Base-by-base conservation (phyloP, 2,329 filamentous ascomycete species). In the Plectosphaerella cucumerina region DNA sequence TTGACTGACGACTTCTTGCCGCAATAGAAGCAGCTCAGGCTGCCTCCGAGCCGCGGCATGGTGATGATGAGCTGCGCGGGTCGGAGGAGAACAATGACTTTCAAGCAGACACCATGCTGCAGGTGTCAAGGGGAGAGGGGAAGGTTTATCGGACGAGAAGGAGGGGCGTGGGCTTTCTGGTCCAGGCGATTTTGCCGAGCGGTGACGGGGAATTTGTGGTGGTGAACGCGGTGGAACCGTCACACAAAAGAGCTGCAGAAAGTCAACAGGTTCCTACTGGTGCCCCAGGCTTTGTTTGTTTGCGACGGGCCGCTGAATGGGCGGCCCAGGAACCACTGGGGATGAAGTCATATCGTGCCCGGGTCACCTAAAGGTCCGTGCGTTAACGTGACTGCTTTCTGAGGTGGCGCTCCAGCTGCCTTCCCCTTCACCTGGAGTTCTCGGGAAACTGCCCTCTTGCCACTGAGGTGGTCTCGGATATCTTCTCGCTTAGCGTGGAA, bases 1-100 rank as follows among this genome's bases (percentile, higher is more conserved):
- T 70, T 74, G 50, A 81, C 75, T 33, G 76, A 74, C 33, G 87
- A 87, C 59, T 80, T 82, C 65, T 77, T 77, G 59, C 88, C 87
- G 69, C 92, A 96, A 69, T 93, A 95, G 74, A 95, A 93, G 76
- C 91, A 96, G 56, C 72, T 74, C 59, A 92, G 67, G 56, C 72
- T 71, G 55, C 69, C 64, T 56, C 70, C 60, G 52, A 76, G 61
- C 50, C 70, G 70, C 52, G 70, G 65, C 77, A 80, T 80, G 42
- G 23, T 39, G 41, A 44, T 43, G 43, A 45, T 43, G 47, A 51
- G n/a, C 26, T 17, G 39, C 26, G 47, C 42, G 34, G 39, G 48
- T 45, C 50, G 35, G 44, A 44, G 46, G 46, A 33, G 37, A 11
- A 53, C 49, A 57, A 49, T 42, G 17, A 41, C 50, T 54, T 54